Percentiles rank a stretch among this genome's conserved stretches.
Evolutionary conservation across 169 alveolate species (phyloP).

Genomic region (Plasmodium relictum): DNA sequence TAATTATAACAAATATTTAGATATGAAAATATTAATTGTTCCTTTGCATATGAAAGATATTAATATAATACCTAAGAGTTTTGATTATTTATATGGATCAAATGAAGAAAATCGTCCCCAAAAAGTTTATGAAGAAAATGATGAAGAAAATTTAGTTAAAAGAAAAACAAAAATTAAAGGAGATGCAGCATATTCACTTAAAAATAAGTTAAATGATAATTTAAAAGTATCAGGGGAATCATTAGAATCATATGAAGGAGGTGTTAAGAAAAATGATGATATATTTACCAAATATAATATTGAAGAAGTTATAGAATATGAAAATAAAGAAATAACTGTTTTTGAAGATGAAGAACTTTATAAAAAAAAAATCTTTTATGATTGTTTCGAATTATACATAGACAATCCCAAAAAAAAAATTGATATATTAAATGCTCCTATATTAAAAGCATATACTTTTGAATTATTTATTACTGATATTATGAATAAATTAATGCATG

Average conservation of each 20-base stretch:
- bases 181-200: background rate
- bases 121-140: background rate
- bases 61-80: slow-evolving; percentile 38
- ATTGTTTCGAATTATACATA: slow-evolving; percentile 23
- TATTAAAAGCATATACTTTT: slow-evolving; percentile 47
- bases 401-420: slow-evolving; percentile 39
- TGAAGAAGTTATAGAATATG: slow-evolving; percentile 15
- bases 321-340: slow-evolving; percentile 16
- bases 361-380: slow-evolving; percentile 20
- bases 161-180: background rate
- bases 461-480: slow-evolving; percentile 48
- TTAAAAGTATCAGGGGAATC: background rate
- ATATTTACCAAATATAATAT: background rate
- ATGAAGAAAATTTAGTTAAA: background rate
- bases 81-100: slow-evolving; percentile 35
- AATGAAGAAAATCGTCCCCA: background rate
- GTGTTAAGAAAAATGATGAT: background rate
- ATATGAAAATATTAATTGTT: slow-evolving; percentile 41
- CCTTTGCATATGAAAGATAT: slow-evolving; percentile 28
- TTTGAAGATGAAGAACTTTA: slow-evolving; percentile 49
- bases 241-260: background rate
- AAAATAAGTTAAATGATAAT: background rate
- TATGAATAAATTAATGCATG: slow-evolving; percentile 61
- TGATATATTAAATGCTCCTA: slow-evolving; percentile 40
- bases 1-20: slow-evolving; percentile 31